phyloP scores from a whole-genome alignment of 2,329 filamentous ascomycete species.

The Phialocephala sp. region DNA sequence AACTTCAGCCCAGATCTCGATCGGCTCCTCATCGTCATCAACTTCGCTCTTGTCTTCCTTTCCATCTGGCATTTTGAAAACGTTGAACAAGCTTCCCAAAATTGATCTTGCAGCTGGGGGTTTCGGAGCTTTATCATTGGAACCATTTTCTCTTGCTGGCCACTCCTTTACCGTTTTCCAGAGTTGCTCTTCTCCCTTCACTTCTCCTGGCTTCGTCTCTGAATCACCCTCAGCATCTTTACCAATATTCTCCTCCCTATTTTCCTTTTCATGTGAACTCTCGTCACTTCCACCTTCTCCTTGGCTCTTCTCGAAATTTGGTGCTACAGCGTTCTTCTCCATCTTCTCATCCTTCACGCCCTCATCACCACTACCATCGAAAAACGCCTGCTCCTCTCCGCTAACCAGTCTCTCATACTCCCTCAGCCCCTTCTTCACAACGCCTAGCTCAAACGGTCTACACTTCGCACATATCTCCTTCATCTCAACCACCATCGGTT shows the following conservation, averaged over 20 bases:
- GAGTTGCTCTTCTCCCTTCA: neutral
- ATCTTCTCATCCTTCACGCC: neutral
- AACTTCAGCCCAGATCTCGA: constrained; percentile 3
- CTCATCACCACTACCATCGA: neutral
- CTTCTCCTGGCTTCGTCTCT: neutral
- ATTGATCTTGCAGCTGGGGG: neutral
- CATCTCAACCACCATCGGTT: constrained; percentile 5
- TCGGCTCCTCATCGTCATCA: constrained; percentile 4
- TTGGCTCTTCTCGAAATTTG: neutral
- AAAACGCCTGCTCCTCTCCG: neutral
- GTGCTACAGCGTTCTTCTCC: neutral
- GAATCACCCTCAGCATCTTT: neutral
- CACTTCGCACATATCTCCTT: constrained; percentile 18
- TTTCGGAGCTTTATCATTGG: neutral
- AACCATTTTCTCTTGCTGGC: neutral
- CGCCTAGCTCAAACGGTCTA: neutral
- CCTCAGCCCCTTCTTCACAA: constrained; percentile 1
- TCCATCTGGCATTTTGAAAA: neutral
- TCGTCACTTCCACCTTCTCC: constrained; percentile 1
- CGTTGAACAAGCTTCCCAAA: constrained; percentile 2
- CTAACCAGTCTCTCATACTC: neutral
- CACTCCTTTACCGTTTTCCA: neutral
- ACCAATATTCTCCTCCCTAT: neutral
- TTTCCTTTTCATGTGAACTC: neutral
- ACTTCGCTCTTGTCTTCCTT: neutral